These are phyloP conservation scores for Scytalidium lignicola DNA, from an alignment of 2,329 filamentous ascomycete species.

Conservation along the genomic window DNA sequence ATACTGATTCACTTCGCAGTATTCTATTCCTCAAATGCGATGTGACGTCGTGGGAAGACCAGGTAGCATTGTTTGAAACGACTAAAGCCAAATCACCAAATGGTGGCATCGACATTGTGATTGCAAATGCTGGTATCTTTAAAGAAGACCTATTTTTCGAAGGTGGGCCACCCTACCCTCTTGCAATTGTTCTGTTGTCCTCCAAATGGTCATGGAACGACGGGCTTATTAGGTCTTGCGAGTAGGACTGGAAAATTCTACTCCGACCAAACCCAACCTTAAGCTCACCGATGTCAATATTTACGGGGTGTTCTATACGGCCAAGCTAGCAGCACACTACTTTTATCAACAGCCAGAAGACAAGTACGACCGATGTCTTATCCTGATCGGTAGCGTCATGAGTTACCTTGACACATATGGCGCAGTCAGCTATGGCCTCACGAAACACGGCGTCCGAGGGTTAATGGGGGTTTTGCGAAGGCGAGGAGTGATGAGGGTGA, in stretches of 20 bases:
- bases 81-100: conserved; percentile 32
- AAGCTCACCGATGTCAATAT: conserved; percentile 37
- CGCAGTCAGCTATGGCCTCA: conserved; percentile 36
- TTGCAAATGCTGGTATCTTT: conserved; percentile 42
- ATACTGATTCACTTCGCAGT: conserved; percentile 12
- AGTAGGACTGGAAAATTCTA: too few species aligned
- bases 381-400: conserved; percentile 43
- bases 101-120: conserved; percentile 39
- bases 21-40: conserved; percentile 36
- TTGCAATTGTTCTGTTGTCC: too few species aligned
- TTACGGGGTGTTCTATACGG: conserved; percentile 38
- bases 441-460: conserved; percentile 38
- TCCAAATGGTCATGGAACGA: too few species aligned
- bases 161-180: conserved; percentile 22
- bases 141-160: conserved; percentile 35
- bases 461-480: conserved; percentile 37
- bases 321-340: conserved; percentile 41
- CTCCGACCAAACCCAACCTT: conserved; percentile 35
- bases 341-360: conserved; percentile 23
- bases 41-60: conserved; percentile 37
- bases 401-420: conserved; percentile 41
- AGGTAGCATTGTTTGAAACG: conserved; percentile 35
- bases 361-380: conserved; percentile 39
- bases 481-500: conserved; percentile 40
- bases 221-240: too few species aligned